Conservation (phyloP, 1,284 basidiomycete species). For the Apiotrichum veenhuisii region DNA sequence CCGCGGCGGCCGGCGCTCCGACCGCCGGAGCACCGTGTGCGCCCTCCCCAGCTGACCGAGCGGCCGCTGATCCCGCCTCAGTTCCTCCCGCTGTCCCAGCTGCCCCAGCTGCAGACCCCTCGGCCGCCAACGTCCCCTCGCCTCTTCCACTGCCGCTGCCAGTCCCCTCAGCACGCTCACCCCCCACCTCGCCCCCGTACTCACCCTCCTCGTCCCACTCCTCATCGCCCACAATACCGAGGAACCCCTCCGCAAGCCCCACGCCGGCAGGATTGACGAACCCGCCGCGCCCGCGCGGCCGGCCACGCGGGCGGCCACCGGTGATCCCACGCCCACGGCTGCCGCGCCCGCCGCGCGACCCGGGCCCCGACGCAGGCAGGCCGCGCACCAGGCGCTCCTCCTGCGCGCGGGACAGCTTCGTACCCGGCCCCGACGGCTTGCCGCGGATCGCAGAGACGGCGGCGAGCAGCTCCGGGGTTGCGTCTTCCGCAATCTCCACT, state of each 20-base stretch:
- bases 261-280: neutral
- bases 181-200: neutral
- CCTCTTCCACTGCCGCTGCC: too few relatives aligned
- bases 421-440: slow-evolving; percentile 8
- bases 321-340: neutral
- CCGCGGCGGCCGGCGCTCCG: neutral
- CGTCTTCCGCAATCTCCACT: slow-evolving; percentile 18
- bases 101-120: neutral
- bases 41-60: too few relatives aligned
- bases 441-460: slow-evolving; percentile 15
- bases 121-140: too few relatives aligned
- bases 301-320: neutral
- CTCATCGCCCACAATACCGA: neutral
- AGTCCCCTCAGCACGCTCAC: neutral
- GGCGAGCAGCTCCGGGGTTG: slow-evolving; percentile 14
- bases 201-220: neutral
- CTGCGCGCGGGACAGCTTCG: slow-evolving; percentile 11
- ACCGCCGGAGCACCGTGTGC: neutral
- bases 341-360: slow-evolving; percentile 15
- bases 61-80: too few relatives aligned
- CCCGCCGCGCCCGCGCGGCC: neutral
- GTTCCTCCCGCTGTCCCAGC: neutral
- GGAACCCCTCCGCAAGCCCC: neutral
- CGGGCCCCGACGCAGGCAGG: slow-evolving; percentile 14
- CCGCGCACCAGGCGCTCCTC: slow-evolving; percentile 20